phyloP scores from a whole-genome alignment of 2,329 filamentous ascomycete genomes.

The Paraphaeosphaeria sporulosa region DNA sequence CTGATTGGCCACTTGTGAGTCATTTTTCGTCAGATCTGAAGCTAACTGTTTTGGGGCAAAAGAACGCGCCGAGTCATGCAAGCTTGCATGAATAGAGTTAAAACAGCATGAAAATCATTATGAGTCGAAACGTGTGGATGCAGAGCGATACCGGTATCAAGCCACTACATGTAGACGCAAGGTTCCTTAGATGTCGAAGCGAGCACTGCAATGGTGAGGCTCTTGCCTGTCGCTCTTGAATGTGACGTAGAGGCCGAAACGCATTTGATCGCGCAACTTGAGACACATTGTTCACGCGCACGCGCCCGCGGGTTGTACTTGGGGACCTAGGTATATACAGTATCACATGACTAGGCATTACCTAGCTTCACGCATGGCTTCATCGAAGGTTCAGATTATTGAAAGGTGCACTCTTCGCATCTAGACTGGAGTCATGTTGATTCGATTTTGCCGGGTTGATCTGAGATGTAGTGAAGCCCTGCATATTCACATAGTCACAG shows the following conservation, averaged over 20 bases:
- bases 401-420: too few relatives aligned
- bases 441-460: too few relatives aligned
- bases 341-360: too few relatives aligned
- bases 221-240: neutral
- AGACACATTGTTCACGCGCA: too few relatives aligned
- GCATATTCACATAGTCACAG: too few relatives aligned
- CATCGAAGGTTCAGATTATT: too few relatives aligned
- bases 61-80: neutral
- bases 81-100: neutral
- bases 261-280: neutral
- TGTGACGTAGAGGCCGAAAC: neutral
- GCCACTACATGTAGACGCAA: neutral
- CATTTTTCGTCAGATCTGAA: slow-evolving; percentile 3
- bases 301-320: too few relatives aligned
- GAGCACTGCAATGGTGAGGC: neutral
- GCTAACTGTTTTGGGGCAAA: neutral
- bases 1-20: slow-evolving; percentile 15
- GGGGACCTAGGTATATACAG: too few relatives aligned
- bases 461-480: too few relatives aligned
- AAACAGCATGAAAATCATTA: neutral
- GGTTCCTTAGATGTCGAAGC: neutral
- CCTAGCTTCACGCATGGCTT: too few relatives aligned
- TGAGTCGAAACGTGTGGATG: slow-evolving; percentile 1
- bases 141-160: neutral
- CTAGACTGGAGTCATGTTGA: too few relatives aligned